Conservation (phyloP, 1,284 basidiomycete genomes). For the Leccinum subfulvum region DNA sequence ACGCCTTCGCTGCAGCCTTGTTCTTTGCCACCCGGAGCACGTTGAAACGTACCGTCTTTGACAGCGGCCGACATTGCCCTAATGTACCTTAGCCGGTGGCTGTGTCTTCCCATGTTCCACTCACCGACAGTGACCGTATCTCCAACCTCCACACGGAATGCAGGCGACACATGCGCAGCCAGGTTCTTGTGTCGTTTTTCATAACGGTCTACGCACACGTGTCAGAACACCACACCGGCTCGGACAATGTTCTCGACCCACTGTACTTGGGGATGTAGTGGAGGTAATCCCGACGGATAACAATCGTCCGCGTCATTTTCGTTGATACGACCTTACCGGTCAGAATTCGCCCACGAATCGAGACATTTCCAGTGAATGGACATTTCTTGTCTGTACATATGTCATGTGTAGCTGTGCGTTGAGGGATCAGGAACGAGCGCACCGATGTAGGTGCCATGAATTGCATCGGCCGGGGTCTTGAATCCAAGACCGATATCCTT, state of each 20-base stretch:
- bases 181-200: constrained; percentile 99
- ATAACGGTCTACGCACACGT: constrained; percentile 70
- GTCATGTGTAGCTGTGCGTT: constrained; percentile 6
- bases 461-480: constrained; percentile 96
- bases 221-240: constrained; percentile 13
- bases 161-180: constrained; percentile 94
- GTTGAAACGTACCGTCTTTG: constrained; percentile 99
- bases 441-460: constrained; percentile 97
- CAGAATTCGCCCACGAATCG: constrained; percentile 98
- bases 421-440: constrained; percentile 33
- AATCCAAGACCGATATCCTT: constrained; percentile 98
- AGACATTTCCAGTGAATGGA: constrained; percentile 94
- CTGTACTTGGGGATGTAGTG: constrained; percentile 99
- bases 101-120: constrained; percentile 34
- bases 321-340: constrained; percentile 97
- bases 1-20: constrained; percentile 86
- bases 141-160: constrained; percentile 94
- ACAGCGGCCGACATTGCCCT: constrained; percentile 98
- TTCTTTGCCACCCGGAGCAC: constrained; percentile 89
- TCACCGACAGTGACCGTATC: constrained; percentile 94
- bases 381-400: constrained; percentile 91
- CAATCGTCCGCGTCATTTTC: constrained; percentile 99
- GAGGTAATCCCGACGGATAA: constrained; percentile 98
- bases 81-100: constrained; percentile 1
- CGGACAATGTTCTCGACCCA: constrained; percentile 36